Conservation (phyloP, 441 rosid genomes). For the Euphorbia corollata region DNA sequence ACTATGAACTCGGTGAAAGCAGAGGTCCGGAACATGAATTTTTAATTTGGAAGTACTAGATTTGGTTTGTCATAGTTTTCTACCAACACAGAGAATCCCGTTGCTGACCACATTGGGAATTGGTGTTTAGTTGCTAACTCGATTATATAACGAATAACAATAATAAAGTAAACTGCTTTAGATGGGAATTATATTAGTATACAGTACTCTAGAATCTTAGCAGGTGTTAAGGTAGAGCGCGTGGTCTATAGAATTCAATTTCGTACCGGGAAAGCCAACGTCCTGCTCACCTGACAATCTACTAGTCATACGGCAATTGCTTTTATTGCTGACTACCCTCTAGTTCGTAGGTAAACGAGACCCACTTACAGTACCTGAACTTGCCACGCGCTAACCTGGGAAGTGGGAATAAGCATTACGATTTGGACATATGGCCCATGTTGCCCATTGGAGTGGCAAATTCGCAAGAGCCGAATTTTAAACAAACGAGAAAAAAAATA, state of each 20-base stretch:
- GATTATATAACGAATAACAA: too few species aligned
- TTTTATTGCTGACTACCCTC: not conserved
- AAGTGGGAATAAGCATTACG: too few species aligned
- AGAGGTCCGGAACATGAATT: not conserved
- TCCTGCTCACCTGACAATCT: not conserved
- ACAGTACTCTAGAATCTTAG: not conserved
- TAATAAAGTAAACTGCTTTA: too few species aligned
- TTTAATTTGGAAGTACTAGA: not conserved
- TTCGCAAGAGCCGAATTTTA: too few species aligned
- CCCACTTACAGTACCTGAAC: too few species aligned
- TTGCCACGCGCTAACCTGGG: too few species aligned
- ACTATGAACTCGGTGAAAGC: not conserved
- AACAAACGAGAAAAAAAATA: too few species aligned
- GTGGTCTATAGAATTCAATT: not conserved
- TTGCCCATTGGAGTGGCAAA: not conserved
- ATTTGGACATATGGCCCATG: not conserved
- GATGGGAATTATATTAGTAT: too few species aligned
- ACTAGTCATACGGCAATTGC: not conserved
- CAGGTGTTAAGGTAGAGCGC: not conserved
- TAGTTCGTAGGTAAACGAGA: not conserved
- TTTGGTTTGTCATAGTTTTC: slow-evolving; percentile 7
- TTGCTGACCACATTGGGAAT: slow-evolving; percentile 19
- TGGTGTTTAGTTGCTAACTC: not conserved
- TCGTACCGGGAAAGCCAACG: too few species aligned
- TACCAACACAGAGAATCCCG: slow-evolving; percentile 11